These are phyloP conservation scores for Linnemannia exigua DNA, from an alignment of 192 early-diverging fungal species.

Conservation along the genomic window DNA sequence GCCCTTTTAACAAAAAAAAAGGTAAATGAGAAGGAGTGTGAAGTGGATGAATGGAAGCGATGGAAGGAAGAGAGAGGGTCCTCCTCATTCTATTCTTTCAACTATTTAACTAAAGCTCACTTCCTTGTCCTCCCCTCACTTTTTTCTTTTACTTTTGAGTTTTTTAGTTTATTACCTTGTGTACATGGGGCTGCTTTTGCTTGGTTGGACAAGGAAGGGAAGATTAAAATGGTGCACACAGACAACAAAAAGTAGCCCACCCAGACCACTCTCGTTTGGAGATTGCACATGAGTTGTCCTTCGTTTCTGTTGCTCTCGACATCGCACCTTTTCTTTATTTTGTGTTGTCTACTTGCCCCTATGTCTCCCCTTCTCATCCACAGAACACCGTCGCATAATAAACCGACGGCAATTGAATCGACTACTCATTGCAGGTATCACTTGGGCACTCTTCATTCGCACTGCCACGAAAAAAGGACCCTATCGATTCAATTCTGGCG, in stretches of 20 bases:
- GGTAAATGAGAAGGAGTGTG: not conserved
- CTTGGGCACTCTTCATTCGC: too few relatives aligned
- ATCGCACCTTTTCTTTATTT: not conserved
- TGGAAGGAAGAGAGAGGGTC: slow-evolving; percentile 5
- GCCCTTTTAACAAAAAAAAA: not conserved
- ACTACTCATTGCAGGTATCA: not conserved
- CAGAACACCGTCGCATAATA: too few relatives aligned
- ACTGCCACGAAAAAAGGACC: not conserved
- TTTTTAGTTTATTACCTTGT: not conserved
- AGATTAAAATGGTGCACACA: not conserved
- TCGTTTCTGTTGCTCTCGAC: not conserved
- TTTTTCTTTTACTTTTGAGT: not conserved
- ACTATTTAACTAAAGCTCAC: too few relatives aligned
- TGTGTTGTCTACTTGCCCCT: too few relatives aligned
- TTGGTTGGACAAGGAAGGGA: not conserved
- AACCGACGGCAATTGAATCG: too few relatives aligned
- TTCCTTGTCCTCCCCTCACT: too few relatives aligned
- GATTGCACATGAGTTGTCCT: not conserved
- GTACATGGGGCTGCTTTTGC: not conserved
- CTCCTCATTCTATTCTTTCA: not conserved
- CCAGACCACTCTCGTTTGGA: not conserved
- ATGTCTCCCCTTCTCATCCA: too few relatives aligned
- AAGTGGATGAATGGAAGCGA: slow-evolving; percentile 9
- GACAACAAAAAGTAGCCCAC: not conserved
- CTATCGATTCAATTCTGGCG: not conserved